A percentile compares a stretch with the other conserved stretches of the same genome.
These are phyloP conservation scores for Marsdenia floribunda DNA, from an alignment of 257 asterid genomes.

Conservation along the genomic window DNA sequence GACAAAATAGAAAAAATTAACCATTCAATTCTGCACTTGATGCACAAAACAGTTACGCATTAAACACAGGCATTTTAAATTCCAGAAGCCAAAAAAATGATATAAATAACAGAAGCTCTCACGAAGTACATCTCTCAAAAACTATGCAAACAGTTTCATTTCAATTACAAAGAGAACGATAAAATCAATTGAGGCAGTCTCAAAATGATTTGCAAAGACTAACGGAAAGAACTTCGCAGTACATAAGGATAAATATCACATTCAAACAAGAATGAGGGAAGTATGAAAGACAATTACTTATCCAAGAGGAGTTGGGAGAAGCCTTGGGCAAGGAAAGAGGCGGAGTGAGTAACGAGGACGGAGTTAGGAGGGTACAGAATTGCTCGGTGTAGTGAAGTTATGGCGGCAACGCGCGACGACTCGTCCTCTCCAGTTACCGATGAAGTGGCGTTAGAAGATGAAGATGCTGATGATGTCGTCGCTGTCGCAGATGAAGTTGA, in stretches of 20 bases:
- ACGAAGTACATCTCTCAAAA: neutral
- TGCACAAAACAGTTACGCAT: too few species aligned
- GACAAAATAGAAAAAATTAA: neutral
- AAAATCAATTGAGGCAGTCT: neutral
- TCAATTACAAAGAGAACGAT: neutral
- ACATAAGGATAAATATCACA: neutral
- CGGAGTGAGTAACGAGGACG: conserved; percentile 74
- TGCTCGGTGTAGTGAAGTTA: conserved; percentile 78
- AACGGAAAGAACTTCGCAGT: neutral
- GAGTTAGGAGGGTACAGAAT: conserved; percentile 82
- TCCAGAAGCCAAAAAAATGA: too few species aligned
- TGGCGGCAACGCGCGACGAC: conserved; percentile 72
- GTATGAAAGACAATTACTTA: conserved; percentile 40
- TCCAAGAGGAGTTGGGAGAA: conserved; percentile 74
- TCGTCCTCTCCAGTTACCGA: conserved; percentile 37
- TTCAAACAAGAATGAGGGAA: neutral
- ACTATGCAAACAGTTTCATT: neutral
- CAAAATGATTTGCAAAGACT: neutral
- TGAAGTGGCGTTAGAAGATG: conserved; percentile 16
- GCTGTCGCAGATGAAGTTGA: conserved; percentile 42
- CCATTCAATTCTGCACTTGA: neutral
- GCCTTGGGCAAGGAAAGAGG: conserved; percentile 85
- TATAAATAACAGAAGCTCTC: neutral
- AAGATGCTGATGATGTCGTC: conserved; percentile 19
- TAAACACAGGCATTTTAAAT: neutral